Evolutionary conservation across 208 protist species (phyloP).

Genomic region (Trypanosoma scelopori): DNA sequence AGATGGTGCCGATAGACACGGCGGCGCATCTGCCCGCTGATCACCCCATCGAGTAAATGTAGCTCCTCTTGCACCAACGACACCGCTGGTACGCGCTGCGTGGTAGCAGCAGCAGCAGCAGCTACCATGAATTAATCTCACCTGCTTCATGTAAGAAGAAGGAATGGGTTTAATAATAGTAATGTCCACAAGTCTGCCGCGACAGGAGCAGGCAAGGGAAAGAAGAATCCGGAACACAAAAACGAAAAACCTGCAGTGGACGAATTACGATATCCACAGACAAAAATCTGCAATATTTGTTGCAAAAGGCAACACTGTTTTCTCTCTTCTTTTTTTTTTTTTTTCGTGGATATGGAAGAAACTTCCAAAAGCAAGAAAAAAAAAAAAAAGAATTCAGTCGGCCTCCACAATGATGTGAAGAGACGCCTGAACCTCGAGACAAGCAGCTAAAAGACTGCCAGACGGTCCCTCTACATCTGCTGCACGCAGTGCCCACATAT

Average conservation of each 20-base stretch:
- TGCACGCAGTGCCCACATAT: conserved; percentile 27
- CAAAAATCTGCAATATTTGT: too few relatives aligned
- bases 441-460: conserved; percentile 18
- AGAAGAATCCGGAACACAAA: neutral
- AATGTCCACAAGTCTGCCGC: neutral
- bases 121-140: too few relatives aligned
- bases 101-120: too few relatives aligned
- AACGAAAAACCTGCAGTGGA: neutral
- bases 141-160: neutral
- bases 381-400: conserved; percentile 10
- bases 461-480: neutral
- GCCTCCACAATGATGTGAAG: conserved; percentile 26
- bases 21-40: conserved; percentile 17
- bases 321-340: too few relatives aligned
- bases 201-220: neutral
- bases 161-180: neutral
- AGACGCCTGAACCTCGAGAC: conserved; percentile 32
- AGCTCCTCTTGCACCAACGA: conserved; percentile 23
- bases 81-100: conserved; percentile 3
- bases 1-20: conserved; percentile 56
- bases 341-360: too few relatives aligned
- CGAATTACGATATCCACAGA: too few relatives aligned
- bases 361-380: neutral
- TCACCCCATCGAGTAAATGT: conserved; percentile 9
- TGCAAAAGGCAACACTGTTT: too few relatives aligned